A percentile compares a stretch with the other conserved stretches of the same genome.
Evolutionary conservation across 2,329 filamentous ascomycete species (phyloP).

Genomic region (Pseudomassariella vexata): DNA sequence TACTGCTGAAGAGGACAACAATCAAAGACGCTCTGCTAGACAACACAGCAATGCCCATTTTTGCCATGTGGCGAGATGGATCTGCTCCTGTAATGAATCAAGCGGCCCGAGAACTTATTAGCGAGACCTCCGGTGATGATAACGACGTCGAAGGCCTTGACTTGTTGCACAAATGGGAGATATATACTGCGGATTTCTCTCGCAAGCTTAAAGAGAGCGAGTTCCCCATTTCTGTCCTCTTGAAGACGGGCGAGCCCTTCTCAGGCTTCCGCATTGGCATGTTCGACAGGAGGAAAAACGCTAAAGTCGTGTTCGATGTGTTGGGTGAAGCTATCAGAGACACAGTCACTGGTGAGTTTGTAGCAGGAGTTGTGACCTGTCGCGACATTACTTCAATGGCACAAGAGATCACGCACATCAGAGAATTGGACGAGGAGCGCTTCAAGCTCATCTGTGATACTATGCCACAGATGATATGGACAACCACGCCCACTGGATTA

Average conservation of each 20-base stretch:
- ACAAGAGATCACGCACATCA: conserved; percentile 63
- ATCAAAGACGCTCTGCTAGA: conserved; percentile 76
- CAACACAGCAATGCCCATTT: conserved; percentile 66
- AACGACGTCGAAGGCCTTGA: conserved; percentile 43
- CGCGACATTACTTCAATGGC: conserved; percentile 68
- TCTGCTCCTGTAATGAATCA: conserved; percentile 69
- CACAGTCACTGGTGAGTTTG: conserved; percentile 61
- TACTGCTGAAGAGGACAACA: conserved; percentile 66
- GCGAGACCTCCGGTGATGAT: conserved; percentile 31
- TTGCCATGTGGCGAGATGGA: conserved; percentile 78
- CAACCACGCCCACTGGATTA: conserved; percentile 57
- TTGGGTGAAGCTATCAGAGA: conserved; percentile 64
- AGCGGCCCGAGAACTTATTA: conserved; percentile 48
- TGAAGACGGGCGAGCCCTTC: conserved; percentile 56
- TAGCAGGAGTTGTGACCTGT: conserved; percentile 67
- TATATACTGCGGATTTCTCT: conserved; percentile 64
- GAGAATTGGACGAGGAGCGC: conserved; percentile 64
- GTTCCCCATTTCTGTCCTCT: conserved; percentile 60
- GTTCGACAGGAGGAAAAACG: conserved; percentile 45
- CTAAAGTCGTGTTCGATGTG: conserved; percentile 56
- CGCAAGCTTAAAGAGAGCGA: conserved; percentile 51
- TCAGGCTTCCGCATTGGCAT: conserved; percentile 57
- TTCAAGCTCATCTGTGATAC: conserved; percentile 73
- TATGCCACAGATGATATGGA: conserved; percentile 71
- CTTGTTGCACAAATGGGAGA: conserved; percentile 52